phyloP scores from a whole-genome alignment of 192 early-diverging fungal genomes.

The Glomus cerebriforme region DNA sequence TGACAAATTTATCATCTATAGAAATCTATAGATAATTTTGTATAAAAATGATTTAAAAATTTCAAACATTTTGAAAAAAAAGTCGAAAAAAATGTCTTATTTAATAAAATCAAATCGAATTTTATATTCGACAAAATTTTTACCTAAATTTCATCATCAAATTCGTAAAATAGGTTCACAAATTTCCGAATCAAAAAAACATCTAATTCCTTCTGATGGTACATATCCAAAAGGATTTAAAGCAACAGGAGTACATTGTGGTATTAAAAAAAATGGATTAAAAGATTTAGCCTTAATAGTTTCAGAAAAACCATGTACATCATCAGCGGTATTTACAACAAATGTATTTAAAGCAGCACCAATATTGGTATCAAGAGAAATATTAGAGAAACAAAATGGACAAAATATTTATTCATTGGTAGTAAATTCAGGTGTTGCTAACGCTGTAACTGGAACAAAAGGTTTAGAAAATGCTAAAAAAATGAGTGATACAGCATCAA shows the following conservation, averaged over 20 bases:
- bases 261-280: slow-evolving; percentile 79
- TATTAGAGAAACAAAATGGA: slow-evolving; percentile 56
- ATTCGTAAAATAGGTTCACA: background rate
- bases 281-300: slow-evolving; percentile 83
- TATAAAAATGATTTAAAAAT: too few relatives aligned
- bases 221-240: slow-evolving; percentile 85
- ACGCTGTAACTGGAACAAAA: slow-evolving; percentile 89
- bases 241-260: slow-evolving; percentile 72
- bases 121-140: background rate
- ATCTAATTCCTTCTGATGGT: slow-evolving; percentile 71
- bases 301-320: slow-evolving; percentile 71
- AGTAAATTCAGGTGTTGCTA: slow-evolving; percentile 92
- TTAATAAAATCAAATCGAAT: background rate
- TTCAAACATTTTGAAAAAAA: background rate
- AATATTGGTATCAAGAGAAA: slow-evolving; percentile 69
- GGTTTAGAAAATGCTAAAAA: slow-evolving; percentile 77
- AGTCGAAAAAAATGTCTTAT: background rate
- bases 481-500: slow-evolving; percentile 65
- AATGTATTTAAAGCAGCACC: slow-evolving; percentile 93
- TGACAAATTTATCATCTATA: too few relatives aligned
- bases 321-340: slow-evolving; percentile 89
- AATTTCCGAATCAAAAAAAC: slow-evolving; percentile 52
- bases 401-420: slow-evolving; percentile 58
- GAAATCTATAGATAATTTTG: too few relatives aligned
- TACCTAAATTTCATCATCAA: background rate